These are phyloP conservation scores for Ulota crispa DNA, from an alignment of 225 moss, liverwort and hornwort genomes.

Conservation along the genomic window DNA sequence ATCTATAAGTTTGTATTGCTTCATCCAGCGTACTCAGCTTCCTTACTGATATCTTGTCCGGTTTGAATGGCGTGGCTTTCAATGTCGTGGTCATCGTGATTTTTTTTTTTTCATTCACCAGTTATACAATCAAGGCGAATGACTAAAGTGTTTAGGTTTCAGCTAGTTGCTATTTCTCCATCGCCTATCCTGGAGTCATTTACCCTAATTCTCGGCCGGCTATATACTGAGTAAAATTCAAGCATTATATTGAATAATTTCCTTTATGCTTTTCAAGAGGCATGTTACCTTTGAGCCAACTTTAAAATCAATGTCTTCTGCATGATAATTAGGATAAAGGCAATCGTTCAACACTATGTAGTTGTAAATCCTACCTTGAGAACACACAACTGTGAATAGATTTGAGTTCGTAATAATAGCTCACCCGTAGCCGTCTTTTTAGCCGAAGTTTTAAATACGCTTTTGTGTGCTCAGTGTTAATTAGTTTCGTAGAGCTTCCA, in stretches of 20 bases:
- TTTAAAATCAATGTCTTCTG: neutral
- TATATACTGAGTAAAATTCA: neutral
- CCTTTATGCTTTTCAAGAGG: neutral
- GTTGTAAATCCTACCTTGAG: neutral
- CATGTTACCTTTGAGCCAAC: neutral
- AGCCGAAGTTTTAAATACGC: neutral
- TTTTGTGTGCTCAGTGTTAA: neutral
- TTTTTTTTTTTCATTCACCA: neutral
- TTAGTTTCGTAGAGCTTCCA: neutral
- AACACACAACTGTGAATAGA: neutral
- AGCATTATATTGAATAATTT: neutral
- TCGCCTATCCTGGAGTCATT: neutral
- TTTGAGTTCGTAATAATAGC: slow-evolving; percentile 2
- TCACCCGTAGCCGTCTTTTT: neutral
- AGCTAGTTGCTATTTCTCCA: neutral
- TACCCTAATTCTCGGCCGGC: neutral
- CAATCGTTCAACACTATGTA: neutral
- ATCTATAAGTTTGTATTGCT: slow-evolving; percentile 8
- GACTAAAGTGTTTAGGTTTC: neutral
- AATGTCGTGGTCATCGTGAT: neutral
- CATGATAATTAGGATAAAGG: neutral
- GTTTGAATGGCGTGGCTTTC: neutral
- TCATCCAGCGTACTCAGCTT: neutral
- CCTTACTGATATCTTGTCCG: neutral
- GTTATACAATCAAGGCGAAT: neutral